Evolutionary conservation across 768 basidiomycete species (phyloP).

Genomic region (Collybiopsis luxurians): DNA sequence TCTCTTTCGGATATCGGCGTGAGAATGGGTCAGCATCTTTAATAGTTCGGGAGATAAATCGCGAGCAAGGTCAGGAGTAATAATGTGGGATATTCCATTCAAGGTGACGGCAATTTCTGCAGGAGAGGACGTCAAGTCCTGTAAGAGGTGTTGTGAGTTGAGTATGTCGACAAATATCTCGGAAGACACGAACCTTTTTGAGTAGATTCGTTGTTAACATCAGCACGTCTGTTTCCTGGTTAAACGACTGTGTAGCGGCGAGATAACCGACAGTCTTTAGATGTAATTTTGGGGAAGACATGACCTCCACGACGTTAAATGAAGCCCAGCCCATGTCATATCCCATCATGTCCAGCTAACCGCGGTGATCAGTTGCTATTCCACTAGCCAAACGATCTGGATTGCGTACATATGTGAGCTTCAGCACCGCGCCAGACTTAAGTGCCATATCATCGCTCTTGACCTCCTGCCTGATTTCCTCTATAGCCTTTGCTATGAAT

Average conservation of each 20-base stretch:
- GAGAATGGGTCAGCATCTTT: slow-evolving; percentile 86
- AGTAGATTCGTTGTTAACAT: slow-evolving; percentile 95
- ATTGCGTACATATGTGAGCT: slow-evolving; percentile 91
- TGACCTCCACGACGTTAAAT: slow-evolving; percentile 96
- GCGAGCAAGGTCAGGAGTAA: slow-evolving; percentile 85
- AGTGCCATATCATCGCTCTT: slow-evolving; percentile 94
- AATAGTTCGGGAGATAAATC: slow-evolving; percentile 86
- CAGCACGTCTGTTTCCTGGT: slow-evolving; percentile 92
- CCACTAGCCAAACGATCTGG: not conserved
- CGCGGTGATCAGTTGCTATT: not conserved
- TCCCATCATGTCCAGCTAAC: slow-evolving; percentile 94
- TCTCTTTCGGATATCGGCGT: slow-evolving; percentile 84
- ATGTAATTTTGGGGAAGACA: slow-evolving; percentile 90
- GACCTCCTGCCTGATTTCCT: slow-evolving; percentile 91
- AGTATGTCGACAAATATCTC: not conserved
- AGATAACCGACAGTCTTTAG: slow-evolving; percentile 96
- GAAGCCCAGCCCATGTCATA: slow-evolving; percentile 96
- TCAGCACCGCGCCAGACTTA: slow-evolving; percentile 92
- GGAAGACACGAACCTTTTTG: slow-evolving; percentile 69
- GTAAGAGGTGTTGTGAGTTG: slow-evolving; percentile 15
- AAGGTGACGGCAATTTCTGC: slow-evolving; percentile 74
- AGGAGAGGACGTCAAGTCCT: slow-evolving; percentile 82
- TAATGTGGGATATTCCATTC: slow-evolving; percentile 80
- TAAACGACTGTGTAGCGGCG: slow-evolving; percentile 87
- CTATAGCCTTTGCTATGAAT: slow-evolving; percentile 91